These are phyloP conservation scores for Aureobasidium subglaciale DNA, from an alignment of 2,329 filamentous ascomycete genomes.

Conservation along the genomic window DNA sequence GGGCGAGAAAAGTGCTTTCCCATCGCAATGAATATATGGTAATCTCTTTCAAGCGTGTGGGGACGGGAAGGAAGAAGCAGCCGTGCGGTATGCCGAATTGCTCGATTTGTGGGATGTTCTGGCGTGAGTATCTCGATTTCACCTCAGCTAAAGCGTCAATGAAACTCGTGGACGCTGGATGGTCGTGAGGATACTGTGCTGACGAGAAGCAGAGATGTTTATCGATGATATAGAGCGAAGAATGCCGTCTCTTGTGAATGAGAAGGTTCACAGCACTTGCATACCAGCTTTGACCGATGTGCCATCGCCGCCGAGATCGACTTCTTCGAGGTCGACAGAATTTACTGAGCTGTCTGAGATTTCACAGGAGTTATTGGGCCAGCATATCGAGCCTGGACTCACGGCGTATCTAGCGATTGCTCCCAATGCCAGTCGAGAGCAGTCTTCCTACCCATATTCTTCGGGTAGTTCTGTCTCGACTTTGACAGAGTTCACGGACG, in stretches of 20 bases:
- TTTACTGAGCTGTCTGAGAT: neutral
- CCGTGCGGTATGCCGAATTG: neutral
- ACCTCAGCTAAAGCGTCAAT: no score
- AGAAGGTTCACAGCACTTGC: no score
- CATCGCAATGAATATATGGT: neutral
- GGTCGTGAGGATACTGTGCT: no score
- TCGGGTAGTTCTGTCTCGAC: neutral
- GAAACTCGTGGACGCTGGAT: neutral
- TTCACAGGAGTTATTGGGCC: neutral
- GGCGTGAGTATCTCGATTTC: neutral
- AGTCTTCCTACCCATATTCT: neutral
- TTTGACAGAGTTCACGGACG: neutral
- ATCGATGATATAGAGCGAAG: neutral
- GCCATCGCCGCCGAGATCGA: neutral
- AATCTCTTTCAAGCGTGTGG: neutral
- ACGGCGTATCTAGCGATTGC: no score
- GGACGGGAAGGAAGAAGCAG: neutral
- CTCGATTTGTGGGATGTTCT: neutral
- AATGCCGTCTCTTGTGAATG: neutral
- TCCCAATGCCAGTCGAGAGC: no score
- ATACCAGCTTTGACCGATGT: no score
- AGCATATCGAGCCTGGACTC: neutral
- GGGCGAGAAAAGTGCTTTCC: neutral
- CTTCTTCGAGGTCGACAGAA: neutral
- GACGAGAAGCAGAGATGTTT: neutral